Evolutionary conservation across 352 stramenopile genomes (phyloP).

Genomic region (Lagenidium sp.): DNA sequence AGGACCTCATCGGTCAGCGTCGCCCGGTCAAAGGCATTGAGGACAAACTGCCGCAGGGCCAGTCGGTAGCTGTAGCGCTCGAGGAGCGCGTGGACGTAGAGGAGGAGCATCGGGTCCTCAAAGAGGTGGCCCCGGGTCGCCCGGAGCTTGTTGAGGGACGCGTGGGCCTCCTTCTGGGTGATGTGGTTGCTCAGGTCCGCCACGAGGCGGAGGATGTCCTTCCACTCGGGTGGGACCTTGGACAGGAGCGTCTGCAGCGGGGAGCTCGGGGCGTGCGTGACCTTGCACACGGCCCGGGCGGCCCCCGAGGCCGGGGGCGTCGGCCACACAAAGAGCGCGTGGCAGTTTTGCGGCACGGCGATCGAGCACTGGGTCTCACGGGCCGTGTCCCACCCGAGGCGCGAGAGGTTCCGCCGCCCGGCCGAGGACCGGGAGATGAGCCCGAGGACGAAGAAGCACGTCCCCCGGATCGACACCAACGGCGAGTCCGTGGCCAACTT

Average conservation of each 20-base stretch:
- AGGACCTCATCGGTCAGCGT: slow-evolving; percentile 69
- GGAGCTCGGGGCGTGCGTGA: slow-evolving; percentile 53
- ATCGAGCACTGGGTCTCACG: slow-evolving; percentile 69
- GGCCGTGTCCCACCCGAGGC: slow-evolving; percentile 71
- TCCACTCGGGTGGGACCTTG: slow-evolving; percentile 69
- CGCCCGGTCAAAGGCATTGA: slow-evolving; percentile 77
- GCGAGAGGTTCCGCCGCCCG: slow-evolving; percentile 51
- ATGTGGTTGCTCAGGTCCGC: slow-evolving; percentile 86
- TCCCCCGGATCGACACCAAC: slow-evolving; percentile 77
- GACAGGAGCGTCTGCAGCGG: slow-evolving; percentile 53
- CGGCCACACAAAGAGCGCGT: slow-evolving; percentile 76
- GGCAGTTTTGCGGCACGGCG: slow-evolving; percentile 71
- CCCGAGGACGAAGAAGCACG: slow-evolving; percentile 81
- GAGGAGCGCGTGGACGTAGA: slow-evolving; percentile 76
- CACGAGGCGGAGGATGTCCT: slow-evolving; percentile 66
- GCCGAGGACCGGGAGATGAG: slow-evolving; percentile 58
- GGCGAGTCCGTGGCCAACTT: slow-evolving; percentile 77
- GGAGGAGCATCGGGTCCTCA: slow-evolving; percentile 71
- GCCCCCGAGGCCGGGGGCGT: slow-evolving; percentile 13
- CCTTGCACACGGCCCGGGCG: slow-evolving; percentile 18
- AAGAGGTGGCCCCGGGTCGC: slow-evolving; percentile 64
- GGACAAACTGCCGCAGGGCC: slow-evolving; percentile 78
- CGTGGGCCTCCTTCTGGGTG: slow-evolving; percentile 83
- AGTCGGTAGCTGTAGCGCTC: slow-evolving; percentile 82
- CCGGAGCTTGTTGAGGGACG: slow-evolving; percentile 77